Percentiles rank a stretch among this genome's conserved stretches.
These are phyloP conservation scores for Fusarium torreyae DNA, from an alignment of 2,329 filamentous ascomycete species.

Conservation along the genomic window DNA sequence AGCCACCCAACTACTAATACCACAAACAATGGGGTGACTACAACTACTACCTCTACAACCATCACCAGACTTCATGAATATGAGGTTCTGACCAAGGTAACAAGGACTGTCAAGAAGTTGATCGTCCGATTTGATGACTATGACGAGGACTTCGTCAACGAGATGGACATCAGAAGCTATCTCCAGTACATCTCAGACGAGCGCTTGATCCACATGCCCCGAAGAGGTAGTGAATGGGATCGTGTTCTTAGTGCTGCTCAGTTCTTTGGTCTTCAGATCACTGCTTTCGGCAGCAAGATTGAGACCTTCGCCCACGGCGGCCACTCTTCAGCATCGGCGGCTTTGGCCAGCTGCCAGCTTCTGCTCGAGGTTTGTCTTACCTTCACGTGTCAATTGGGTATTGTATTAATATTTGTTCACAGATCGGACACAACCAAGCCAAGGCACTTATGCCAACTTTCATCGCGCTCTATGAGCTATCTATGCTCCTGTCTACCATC, in stretches of 20 bases:
- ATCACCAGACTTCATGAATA: conserved; percentile 25
- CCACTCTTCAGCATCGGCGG: conserved; percentile 49
- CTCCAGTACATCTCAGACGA: conserved; percentile 58
- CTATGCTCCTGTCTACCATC: conserved; percentile 56
- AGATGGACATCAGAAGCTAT: conserved; percentile 49
- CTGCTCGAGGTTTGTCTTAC: conserved; percentile 55
- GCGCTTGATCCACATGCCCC: conserved; percentile 59
- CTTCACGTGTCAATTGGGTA: accelerated
- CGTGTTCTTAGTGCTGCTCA: conserved; percentile 58
- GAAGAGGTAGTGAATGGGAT: conserved; percentile 59
- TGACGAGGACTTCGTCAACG: conserved; percentile 39
- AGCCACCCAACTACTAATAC: background rate
- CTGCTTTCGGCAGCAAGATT: conserved; percentile 54
- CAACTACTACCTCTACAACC: background rate
- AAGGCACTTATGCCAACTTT: conserved; percentile 58
- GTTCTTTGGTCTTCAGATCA: conserved; percentile 59
- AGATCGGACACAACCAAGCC: conserved; percentile 59
- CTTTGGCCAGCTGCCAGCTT: conserved; percentile 57
- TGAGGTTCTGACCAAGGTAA: conserved; percentile 32
- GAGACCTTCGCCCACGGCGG: conserved; percentile 46
- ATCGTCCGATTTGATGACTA: conserved; percentile 43
- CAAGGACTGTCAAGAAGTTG: conserved; percentile 33
- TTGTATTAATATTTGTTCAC: background rate
- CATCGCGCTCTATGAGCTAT: conserved; percentile 57
- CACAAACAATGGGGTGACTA: background rate